Conservation (phyloP, 306 rosid genomes). For the Quercus cerris region DNA sequence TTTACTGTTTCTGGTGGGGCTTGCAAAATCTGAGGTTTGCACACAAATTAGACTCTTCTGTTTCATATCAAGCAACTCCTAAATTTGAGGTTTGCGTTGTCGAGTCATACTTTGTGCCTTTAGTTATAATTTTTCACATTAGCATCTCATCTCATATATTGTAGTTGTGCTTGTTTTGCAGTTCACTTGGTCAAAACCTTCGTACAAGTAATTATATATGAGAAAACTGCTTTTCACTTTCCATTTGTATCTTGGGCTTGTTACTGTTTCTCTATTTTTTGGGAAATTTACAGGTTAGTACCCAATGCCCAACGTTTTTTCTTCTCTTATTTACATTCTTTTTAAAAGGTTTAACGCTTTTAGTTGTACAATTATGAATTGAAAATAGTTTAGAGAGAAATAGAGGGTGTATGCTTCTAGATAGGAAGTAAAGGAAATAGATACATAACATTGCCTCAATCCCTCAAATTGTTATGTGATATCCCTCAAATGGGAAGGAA, state of each 20-base stretch:
- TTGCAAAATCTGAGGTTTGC: background rate
- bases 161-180: constrained; percentile 34
- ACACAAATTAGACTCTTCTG: background rate
- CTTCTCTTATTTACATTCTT: background rate
- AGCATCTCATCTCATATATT: constrained; percentile 14
- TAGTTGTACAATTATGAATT: background rate
- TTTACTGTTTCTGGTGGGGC: constrained; percentile 94
- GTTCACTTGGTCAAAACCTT: constrained; percentile 89
- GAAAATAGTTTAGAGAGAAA: too few species aligned
- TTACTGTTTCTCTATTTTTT: constrained; percentile 77
- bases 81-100: background rate
- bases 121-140: background rate
- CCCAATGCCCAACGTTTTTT: background rate
- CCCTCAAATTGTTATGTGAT: too few species aligned
- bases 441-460: too few species aligned
- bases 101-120: background rate
- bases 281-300: constrained; percentile 88
- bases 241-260: constrained; percentile 74
- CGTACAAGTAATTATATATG: constrained; percentile 71
- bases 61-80: too few species aligned
- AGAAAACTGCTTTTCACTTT: constrained; percentile 88
- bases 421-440: too few species aligned
- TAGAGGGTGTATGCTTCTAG: too few species aligned
- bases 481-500: too few species aligned
- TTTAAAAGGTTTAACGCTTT: background rate